These are phyloP conservation scores for Aquilaria malaccensis DNA, from an alignment of 345 rosid species.

Conservation along the genomic window DNA sequence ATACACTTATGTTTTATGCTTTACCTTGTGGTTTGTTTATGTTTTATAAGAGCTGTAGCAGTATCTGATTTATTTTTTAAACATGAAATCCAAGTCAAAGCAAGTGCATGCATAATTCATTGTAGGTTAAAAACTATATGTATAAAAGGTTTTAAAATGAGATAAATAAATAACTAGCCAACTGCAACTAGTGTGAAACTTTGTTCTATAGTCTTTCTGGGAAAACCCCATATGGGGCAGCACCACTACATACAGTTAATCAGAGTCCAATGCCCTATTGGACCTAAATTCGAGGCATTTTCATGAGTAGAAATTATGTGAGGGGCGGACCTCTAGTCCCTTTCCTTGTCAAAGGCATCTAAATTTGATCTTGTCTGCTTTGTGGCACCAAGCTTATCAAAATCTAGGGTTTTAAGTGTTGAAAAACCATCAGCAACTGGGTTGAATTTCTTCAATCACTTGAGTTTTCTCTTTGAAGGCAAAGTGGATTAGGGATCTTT, in stretches of 20 bases:
- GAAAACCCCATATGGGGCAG: no score
- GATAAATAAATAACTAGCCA: no score
- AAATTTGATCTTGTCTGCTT: conserved; percentile 15
- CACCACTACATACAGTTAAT: conserved; percentile 1
- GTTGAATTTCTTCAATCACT: conserved; percentile 54
- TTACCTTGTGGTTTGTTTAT: no score
- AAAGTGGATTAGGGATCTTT: conserved; percentile 34
- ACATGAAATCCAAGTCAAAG: no score
- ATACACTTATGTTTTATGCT: no score
- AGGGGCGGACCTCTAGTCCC: conserved; percentile 20
- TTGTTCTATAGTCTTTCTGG: no score
- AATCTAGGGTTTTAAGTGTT: conserved; percentile 9
- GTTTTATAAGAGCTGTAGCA: no score
- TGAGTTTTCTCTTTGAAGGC: conserved; percentile 39
- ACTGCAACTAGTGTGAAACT: no score
- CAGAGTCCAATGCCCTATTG: conserved; percentile 44
- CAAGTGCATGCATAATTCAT: no score
- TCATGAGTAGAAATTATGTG: conserved; percentile 23
- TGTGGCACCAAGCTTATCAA: conserved; percentile 4
- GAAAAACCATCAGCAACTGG: conserved; percentile 18
- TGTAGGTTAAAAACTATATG: no score
- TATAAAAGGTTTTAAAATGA: no score
- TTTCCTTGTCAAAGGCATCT: conserved; percentile 24
- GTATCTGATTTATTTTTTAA: no score
- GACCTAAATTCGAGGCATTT: conserved; percentile 18